phyloP scores from a whole-genome alignment of 108 stramenopile genomes.

The Pseudonitzschia multistriata region DNA sequence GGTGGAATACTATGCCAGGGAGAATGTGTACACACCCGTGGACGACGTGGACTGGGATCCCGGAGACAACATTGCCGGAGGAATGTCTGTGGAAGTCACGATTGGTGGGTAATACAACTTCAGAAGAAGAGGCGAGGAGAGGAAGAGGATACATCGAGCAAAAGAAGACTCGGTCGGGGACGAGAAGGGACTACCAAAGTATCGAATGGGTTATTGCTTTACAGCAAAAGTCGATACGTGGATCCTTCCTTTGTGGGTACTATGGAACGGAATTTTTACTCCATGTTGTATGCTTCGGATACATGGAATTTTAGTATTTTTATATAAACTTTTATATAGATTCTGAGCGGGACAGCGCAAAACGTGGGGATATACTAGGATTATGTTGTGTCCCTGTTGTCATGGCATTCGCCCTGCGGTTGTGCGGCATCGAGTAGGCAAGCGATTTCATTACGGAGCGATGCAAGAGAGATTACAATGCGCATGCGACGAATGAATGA shows the following conservation, averaged over 20 bases:
- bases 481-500: no score
- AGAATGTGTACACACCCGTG: neutral
- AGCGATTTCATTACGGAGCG: no score
- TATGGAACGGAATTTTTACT: neutral
- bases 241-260: neutral
- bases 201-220: slow-evolving; percentile 10
- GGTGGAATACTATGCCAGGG: slow-evolving; percentile 23
- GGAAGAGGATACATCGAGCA: neutral
- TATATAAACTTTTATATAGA: no score
- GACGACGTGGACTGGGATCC: slow-evolving; percentile 61
- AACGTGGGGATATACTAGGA: no score
- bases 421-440: no score
- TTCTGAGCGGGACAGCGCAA: no score
- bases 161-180: neutral
- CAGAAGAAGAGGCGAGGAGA: neutral
- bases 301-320: no score
- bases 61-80: slow-evolving; percentile 36
- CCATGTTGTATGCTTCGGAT: neutral
- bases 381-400: no score
- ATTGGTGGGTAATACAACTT: neutral
- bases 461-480: no score
- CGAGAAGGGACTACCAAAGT: neutral
- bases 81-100: slow-evolving; percentile 26
- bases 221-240: neutral
- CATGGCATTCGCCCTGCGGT: no score